Percentiles rank a stretch among this genome's conserved stretches.
Conservation (phyloP, 768 basidiomycete species). For the Pleurotus eryngii region DNA sequence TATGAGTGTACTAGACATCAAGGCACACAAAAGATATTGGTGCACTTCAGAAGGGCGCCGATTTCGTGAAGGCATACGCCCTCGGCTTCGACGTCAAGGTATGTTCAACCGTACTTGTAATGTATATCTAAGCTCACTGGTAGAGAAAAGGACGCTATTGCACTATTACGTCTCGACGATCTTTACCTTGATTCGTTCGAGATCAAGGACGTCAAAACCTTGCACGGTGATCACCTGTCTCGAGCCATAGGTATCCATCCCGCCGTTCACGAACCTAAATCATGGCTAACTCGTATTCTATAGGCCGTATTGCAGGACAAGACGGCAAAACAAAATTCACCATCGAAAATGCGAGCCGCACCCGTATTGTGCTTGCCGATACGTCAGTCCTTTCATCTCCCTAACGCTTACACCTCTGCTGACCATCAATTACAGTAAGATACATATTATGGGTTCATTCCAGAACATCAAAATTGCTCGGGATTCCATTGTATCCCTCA, state of each 20-base stretch:
- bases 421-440: constrained; percentile 59
- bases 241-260: constrained; percentile 77
- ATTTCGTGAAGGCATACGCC: constrained; percentile 94
- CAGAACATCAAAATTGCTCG: constrained; percentile 98
- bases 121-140: neutral
- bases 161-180: constrained; percentile 92
- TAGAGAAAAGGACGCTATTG: constrained; percentile 78
- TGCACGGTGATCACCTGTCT: constrained; percentile 97
- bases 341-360: constrained; percentile 95
- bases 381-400: constrained; percentile 57
- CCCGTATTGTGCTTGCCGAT: constrained; percentile 97
- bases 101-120: constrained; percentile 10
- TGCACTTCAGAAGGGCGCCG: constrained; percentile 93
- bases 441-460: constrained; percentile 97
- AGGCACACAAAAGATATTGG: constrained; percentile 93
- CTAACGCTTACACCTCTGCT: neutral
- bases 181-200: constrained; percentile 98
- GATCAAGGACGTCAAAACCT: constrained; percentile 97
- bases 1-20: constrained; percentile 63
- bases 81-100: constrained; percentile 96
- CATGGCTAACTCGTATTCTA: neutral
- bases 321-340: constrained; percentile 99
- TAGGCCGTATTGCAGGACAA: constrained; percentile 96
- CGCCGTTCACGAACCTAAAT: neutral
- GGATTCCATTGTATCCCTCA: constrained; percentile 93